These are phyloP conservation scores for Moesziomyces globuligerus DNA, from an alignment of 1,284 basidiomycete genomes.

Conservation along the genomic window DNA sequence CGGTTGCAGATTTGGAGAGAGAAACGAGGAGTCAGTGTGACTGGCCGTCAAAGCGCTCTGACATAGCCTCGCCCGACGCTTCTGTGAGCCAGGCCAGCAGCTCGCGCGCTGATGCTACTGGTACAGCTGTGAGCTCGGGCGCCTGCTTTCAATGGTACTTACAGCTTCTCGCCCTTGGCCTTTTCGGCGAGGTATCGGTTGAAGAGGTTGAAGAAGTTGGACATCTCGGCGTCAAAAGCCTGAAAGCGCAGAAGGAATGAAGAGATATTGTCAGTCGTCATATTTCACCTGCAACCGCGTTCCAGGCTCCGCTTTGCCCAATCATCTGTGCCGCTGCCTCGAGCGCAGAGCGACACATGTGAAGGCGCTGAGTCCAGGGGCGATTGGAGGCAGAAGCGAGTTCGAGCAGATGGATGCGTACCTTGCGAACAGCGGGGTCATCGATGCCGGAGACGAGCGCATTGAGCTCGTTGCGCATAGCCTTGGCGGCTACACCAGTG, in stretches of 20 bases:
- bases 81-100: no score
- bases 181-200: conserved; percentile 95
- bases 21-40: not conserved
- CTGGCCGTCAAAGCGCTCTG: no score
- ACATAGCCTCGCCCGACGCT: no score
- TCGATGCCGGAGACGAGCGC: conserved; percentile 77
- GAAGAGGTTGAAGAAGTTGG: conserved; percentile 98
- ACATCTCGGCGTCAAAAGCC: conserved; percentile 98
- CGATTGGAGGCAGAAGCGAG: no score
- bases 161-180: conserved; percentile 95
- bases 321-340: not conserved
- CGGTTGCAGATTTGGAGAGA: no score
- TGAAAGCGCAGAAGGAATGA: conserved; percentile 63
- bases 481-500: conserved; percentile 94
- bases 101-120: not conserved
- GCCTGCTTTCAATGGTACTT: conserved; percentile 62
- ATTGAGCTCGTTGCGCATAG: conserved; percentile 98
- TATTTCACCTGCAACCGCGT: no score
- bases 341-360: no score
- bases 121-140: not conserved
- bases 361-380: no score
- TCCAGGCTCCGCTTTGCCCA: not conserved
- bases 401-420: conserved; percentile 66
- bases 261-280: conserved; percentile 2
- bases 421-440: conserved; percentile 77